These are phyloP conservation scores for Oryza glaberrima DNA, from an alignment of 176 grass and related monocot genomes.

Conservation along the genomic window DNA sequence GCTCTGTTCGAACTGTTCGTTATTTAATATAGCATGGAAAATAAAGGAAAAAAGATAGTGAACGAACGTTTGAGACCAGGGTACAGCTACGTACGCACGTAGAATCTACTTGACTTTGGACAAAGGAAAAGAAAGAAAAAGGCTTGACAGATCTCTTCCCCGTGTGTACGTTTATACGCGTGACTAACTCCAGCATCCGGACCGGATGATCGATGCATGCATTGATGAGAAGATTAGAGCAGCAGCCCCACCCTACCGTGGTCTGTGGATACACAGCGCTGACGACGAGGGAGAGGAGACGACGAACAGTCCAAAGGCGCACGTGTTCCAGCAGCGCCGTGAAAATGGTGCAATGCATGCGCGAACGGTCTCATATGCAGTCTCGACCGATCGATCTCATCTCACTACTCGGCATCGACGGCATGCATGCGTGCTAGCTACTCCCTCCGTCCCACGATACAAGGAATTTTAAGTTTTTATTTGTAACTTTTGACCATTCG, in stretches of 20 bases:
- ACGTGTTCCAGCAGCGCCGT: conserved; percentile 32
- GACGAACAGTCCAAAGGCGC: neutral
- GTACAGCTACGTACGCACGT: neutral
- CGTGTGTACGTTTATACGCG: neutral
- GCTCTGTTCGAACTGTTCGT: neutral
- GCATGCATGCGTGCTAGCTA: neutral
- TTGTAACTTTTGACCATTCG: no score
- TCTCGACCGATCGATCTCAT: neutral
- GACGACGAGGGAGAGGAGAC: neutral
- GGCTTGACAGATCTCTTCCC: neutral
- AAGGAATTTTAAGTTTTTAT: no score
- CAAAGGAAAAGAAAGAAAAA: neutral
- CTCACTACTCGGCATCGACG: neutral
- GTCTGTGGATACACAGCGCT: neutral
- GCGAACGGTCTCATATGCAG: neutral
- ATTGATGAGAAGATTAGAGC: neutral
- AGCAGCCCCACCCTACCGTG: neutral
- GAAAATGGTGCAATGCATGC: neutral
- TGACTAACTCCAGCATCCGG: neutral
- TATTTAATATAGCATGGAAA: neutral
- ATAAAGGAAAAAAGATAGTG: neutral
- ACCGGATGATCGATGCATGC: neutral
- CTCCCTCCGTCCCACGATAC: no score
- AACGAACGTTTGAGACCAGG: neutral
- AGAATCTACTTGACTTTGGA: neutral